Base-by-base conservation (phyloP, 139 green algal genomes). In the Medakamo hakoo region DNA sequence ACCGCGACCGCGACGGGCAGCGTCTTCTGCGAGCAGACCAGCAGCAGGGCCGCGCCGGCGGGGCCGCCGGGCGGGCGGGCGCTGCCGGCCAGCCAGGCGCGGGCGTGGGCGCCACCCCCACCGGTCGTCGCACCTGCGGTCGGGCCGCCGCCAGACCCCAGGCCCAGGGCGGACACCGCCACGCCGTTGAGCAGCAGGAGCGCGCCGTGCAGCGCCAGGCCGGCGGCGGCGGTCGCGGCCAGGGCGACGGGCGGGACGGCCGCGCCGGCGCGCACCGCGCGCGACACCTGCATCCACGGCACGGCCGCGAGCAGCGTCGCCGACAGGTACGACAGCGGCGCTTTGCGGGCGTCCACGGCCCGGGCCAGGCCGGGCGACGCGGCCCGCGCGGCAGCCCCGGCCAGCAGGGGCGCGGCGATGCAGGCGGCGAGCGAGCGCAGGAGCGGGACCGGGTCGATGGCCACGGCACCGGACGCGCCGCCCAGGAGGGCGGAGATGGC, bases 241-340 rank as follows among this genome's bases (percentile, higher is more conserved):
- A 84, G 58, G 1, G 58, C 57, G 14, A 9, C 49, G 14, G 67
- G 27, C 21, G 25, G 30, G 16, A 85, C 59, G 16, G 52, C 24
- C 40, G 76, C 64, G 2, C 58, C 25, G 1, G 57, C 57, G 22
- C 55, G 52, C 4, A 72, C 67, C 14, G 78, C 76, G 20, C 64
- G 60, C 69, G 69, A 80, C 57, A 86, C 72, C 69, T 92, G 84
- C 79, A 88, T 88, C 81, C 80, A 92, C 1, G 84, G 84, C 49
- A 89, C 78, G 60, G 80, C 26, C 28, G 73, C 73, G 24, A 92
- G 71, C 61, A 85, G 76, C 28, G 55, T 29, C n/a, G 65, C 66
- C 25, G 64, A 73, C 14, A 82, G 18, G 49, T 80, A 67, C 2
- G 73, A 72, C 26, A 87, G 63, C 30, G 60, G 32, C 63, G 73